Conservation (phyloP, 2,329 filamentous ascomycete genomes). For the Aspergillus udagawae region DNA sequence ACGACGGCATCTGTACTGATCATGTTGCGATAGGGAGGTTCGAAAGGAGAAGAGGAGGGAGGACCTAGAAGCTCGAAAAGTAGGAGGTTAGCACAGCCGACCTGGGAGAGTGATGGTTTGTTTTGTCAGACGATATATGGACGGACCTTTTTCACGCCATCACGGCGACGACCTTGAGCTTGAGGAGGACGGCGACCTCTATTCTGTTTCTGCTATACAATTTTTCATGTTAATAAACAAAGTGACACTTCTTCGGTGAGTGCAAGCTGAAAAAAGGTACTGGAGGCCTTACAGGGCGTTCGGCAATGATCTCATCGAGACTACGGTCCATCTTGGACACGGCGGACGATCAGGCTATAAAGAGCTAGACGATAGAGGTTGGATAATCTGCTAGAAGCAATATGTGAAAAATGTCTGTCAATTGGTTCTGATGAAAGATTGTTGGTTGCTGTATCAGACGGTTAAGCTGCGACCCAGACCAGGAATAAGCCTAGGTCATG, state of each 20-base stretch:
- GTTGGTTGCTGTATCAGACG: constrained; percentile 1
- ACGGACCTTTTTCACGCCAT: constrained; percentile 86
- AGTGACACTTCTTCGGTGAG: not conserved
- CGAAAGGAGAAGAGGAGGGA: constrained; percentile 40
- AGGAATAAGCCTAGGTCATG: constrained; percentile 1
- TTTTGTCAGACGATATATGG: not conserved
- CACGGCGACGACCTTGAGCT: constrained; percentile 56
- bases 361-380: not conserved
- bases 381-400: not conserved
- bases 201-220: constrained; percentile 21
- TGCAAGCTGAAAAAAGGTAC: constrained; percentile 2
- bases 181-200: constrained; percentile 37
- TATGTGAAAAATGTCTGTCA: not conserved
- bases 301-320: constrained; percentile 61
- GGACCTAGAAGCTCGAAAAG: constrained; percentile 30
- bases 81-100: constrained; percentile 8
- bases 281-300: constrained; percentile 50
- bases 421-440: constrained; percentile 1
- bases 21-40: constrained; percentile 37
- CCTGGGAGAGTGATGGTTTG: not conserved
- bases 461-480: not conserved
- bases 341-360: not conserved
- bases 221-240: constrained; percentile 11
- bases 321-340: constrained; percentile 55
- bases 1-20: constrained; percentile 28